Evolutionary conservation across 805 yeast genomes (phyloP).

Genomic region (Kodamaea lidongshanica): DNA sequence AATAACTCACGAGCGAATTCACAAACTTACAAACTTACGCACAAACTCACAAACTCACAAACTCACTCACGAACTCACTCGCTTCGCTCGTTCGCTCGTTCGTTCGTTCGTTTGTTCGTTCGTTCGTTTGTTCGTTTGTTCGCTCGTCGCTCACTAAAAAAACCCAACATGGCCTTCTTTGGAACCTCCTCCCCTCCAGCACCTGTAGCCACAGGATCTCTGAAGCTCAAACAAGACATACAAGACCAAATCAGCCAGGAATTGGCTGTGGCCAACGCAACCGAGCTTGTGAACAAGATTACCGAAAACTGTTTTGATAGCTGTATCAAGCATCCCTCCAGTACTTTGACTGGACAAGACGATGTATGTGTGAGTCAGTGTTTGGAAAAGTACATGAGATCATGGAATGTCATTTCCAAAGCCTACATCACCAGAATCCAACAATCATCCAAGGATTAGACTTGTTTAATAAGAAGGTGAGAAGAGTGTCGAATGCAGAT

Average conservation of each 20-base stretch:
- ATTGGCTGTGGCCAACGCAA: constrained; percentile 86
- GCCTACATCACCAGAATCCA: constrained; percentile 73
- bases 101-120: too few species aligned
- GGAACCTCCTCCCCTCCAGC: constrained; percentile 10
- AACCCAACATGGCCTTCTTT: constrained; percentile 14
- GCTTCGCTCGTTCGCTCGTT: too few species aligned
- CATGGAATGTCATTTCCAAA: constrained; percentile 82
- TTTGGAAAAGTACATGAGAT: constrained; percentile 78
- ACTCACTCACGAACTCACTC: too few species aligned
- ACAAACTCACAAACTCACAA: too few species aligned
- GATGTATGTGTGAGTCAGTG: constrained; percentile 70
- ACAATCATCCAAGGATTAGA: constrained; percentile 29
- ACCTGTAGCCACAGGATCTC: constrained; percentile 15
- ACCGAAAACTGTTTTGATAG: constrained; percentile 82
- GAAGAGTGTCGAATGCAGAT: too few species aligned
- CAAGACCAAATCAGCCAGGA: constrained; percentile 73
- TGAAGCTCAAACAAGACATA: constrained; percentile 53
- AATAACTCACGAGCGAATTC: too few species aligned
- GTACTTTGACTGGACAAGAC: constrained; percentile 44
- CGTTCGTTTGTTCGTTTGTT: too few species aligned
- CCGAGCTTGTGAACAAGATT: constrained; percentile 76
- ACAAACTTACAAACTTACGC: too few species aligned
- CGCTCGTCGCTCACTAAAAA: too few species aligned
- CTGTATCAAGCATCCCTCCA: constrained; percentile 63
- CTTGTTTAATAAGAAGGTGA: neutral